phyloP scores from a whole-genome alignment of 176 grass and related monocot genomes.

The Oropetium thomaeum region DNA sequence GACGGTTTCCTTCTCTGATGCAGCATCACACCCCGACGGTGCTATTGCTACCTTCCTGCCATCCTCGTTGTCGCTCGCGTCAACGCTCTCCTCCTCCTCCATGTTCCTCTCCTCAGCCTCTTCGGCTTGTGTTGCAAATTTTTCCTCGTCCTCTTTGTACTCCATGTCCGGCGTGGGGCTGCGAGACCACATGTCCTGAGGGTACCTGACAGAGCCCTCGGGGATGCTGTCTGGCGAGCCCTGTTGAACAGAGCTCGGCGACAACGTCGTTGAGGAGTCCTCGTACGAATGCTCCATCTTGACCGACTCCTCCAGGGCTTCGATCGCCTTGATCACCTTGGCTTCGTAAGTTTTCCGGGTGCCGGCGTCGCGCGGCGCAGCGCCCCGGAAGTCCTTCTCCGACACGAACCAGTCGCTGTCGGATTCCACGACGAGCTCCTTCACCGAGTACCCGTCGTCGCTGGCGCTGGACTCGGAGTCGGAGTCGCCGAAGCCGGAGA shows the following conservation, averaged over 20 bases:
- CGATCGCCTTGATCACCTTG: conserved; percentile 50
- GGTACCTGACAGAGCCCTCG: conserved; percentile 29
- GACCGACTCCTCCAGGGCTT: conserved; percentile 19
- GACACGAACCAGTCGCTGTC: conserved; percentile 88
- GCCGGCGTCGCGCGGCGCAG: conserved; percentile 3
- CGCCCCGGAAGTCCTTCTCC: conserved; percentile 53
- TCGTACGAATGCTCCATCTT: conserved; percentile 24
- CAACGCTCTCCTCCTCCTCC: conserved; percentile 1
- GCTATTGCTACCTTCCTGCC: neutral
- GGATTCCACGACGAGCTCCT: conserved; percentile 76
- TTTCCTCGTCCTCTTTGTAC: conserved; percentile 23
- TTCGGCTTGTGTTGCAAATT: conserved; percentile 1
- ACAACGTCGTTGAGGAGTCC: conserved; percentile 33
- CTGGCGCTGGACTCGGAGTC: conserved; percentile 81
- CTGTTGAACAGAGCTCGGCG: conserved; percentile 23
- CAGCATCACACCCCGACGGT: neutral
- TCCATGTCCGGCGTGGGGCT: conserved; percentile 45
- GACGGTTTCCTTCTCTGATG: conserved; percentile 33
- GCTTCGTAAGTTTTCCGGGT: conserved; percentile 31
- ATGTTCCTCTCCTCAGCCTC: neutral
- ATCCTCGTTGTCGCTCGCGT: conserved; percentile 26
- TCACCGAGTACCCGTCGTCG: conserved; percentile 94
- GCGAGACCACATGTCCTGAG: conserved; percentile 53
- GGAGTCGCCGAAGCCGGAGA: conserved; percentile 61
- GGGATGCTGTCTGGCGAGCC: conserved; percentile 35